A percentile compares a stretch with the other conserved stretches of the same genome.
Evolutionary conservation across 192 early-diverging fungal genomes (phyloP).

Genomic region (Linnemannia elongata): DNA sequence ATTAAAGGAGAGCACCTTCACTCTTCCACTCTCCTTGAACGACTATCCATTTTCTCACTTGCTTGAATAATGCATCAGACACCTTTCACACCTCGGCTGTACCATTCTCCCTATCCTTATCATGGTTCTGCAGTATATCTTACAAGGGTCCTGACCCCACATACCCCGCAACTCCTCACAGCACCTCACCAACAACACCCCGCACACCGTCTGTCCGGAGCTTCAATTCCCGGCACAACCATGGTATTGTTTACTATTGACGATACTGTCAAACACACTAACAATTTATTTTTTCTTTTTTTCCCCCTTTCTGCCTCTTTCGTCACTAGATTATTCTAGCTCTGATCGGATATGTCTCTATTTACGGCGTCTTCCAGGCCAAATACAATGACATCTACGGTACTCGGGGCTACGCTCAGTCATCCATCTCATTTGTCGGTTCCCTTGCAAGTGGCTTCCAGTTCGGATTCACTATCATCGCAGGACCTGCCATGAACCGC

Average conservation of each 20-base stretch:
- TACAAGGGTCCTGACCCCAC: background rate
- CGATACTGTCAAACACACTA: background rate
- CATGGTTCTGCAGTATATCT: background rate
- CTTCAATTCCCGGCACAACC: background rate
- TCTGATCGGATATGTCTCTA: constrained; percentile 44
- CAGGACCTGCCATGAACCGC: constrained; percentile 43
- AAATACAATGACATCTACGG: constrained; percentile 50
- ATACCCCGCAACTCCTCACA: background rate
- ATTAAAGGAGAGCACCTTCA: background rate
- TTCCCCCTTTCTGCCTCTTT: background rate
- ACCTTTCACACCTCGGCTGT: background rate
- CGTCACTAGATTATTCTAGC: constrained; percentile 32
- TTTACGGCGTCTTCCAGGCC: constrained; percentile 52
- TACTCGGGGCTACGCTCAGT: constrained; percentile 17
- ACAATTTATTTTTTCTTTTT: background rate
- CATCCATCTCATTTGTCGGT: constrained; percentile 39
- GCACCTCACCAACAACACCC: background rate
- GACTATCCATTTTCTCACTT: background rate
- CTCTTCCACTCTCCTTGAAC: background rate
- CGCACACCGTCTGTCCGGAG: background rate
- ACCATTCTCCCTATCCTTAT: background rate
- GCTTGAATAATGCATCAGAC: too few species aligned
- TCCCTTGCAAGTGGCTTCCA: constrained; percentile 47
- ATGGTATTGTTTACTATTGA: background rate
- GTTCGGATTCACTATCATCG: constrained; percentile 47